Evolutionary conservation across 2,329 filamentous ascomycete genomes (phyloP).

Genomic region (Fusarium humuli): DNA sequence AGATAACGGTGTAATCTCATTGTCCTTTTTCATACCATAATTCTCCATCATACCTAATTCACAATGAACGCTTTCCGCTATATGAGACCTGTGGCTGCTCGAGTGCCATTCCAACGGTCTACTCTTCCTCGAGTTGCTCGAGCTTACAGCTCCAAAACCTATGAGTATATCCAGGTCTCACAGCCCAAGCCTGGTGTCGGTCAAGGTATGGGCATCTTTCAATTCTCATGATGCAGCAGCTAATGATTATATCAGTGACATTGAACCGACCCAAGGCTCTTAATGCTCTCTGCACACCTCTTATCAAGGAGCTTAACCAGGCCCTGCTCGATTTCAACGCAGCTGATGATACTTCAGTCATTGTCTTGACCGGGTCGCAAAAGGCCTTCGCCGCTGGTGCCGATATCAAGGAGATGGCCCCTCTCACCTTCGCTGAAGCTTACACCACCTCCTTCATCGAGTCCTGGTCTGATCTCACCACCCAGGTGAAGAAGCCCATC

Average conservation of each 20-base stretch:
- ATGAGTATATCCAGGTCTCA: constrained; percentile 86
- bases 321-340: constrained; percentile 78
- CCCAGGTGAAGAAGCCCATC: constrained; percentile 89
- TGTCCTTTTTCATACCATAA: background rate
- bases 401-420: constrained; percentile 99
- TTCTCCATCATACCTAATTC: background rate
- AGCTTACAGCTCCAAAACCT: constrained; percentile 66
- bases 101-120: constrained; percentile 62
- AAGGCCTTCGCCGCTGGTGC: constrained; percentile 95
- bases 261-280: constrained; percentile 94
- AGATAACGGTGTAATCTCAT: background rate
- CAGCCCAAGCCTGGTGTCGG: constrained; percentile 90
- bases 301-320: constrained; percentile 89
- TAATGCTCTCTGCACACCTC: constrained; percentile 90
- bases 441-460: constrained; percentile 95
- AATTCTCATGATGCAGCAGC: background rate
- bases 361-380: constrained; percentile 88
- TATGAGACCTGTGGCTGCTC: constrained; percentile 67
- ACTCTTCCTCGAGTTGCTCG: constrained; percentile 68
- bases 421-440: constrained; percentile 86
- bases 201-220: constrained; percentile 70
- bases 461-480: constrained; percentile 88
- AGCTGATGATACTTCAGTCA: constrained; percentile 76
- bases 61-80: constrained; percentile 67
- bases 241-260: constrained; percentile 71